Base-by-base conservation (phyloP, 768 basidiomycete genomes). In the Strobilomyces dryophilus region DNA sequence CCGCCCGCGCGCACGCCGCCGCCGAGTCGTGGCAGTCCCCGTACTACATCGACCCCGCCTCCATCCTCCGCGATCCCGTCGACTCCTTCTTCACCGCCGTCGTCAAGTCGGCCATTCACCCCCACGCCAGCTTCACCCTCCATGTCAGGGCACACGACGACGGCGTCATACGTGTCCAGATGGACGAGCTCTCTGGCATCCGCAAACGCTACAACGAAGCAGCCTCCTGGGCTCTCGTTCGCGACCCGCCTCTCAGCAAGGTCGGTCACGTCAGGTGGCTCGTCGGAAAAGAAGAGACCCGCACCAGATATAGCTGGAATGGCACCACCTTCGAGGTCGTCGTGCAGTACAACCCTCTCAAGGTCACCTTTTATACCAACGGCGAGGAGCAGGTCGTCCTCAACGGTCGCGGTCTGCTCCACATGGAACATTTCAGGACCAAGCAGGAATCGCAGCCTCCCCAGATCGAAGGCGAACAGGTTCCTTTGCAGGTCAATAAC, bases 371-470 rank as follows among this genome's bases (percentile, higher is more conserved):
- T 56, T 74, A 82, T 42, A 80, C 85, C 32, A 77, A 82, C 52
- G 92, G 90, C 3, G 84, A 83, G 65, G 86, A 88, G 53, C 89
- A 97, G 63, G 78, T 99, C 45, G 85, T 93, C 9, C 70, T 99
- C 34, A 99, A 99, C 62, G 92, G 90, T 2, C 79, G 84, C 37
- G 90, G 91, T 2, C 77, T 99, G 29, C 75, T 99, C 57, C 95
- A 98, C 61, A 95, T 99, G 95, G 97, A 99, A 66, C 97, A 98
- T 70, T 98, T 95, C 78, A 88, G 91, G 61, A 77, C 76, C 20
- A 84, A 87, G 64, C 69, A 71, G 49, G 64, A 55, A 1, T 77
- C 76, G 27, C 69, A 74, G 11, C 71, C 79, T 26, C 73, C 73
- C 20, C 74, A 70, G 56, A 67, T 64, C 17, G 57, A 63, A 14